Evolutionary conservation across 257 asterid genomes (phyloP), one percentile per base, ranked within the genome.

Genomic region (Lavandula angustifolia): DNA sequence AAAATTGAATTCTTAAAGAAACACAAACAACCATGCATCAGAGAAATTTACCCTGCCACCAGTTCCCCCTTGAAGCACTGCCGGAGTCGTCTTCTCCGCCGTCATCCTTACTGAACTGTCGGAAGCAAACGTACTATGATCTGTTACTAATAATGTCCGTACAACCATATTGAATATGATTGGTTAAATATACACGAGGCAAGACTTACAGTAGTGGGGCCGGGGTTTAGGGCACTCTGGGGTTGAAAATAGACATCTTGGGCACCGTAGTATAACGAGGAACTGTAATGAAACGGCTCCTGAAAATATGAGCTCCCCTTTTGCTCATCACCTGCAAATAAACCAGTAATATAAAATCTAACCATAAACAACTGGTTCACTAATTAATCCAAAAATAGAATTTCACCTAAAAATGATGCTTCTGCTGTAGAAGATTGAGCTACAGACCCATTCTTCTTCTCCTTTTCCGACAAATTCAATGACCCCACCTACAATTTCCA

Each of bases 51-150:
- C 95, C 96, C 85, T 78, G 83, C 96, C 97, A 90, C 97, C 97
- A 90, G 58, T 90, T 85, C 46, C 97, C 97, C 60, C 95, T 79
- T 1, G 95, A 87, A 67, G 94, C 95, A 59, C 81, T 70, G 69
- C 73, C 84, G 0, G 87, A 73, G 60, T 87, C 97, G 67, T 87
- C 92, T 51, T 82, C 92, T 55, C 72, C 85, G 2, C 72, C 85
- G 2, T 58, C 80, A 37, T 86, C 89, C 63, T 81, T 82, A 22
- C 34, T 75, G 54, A 70, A 75, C 91, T 88, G 48, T 49, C 4
- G 34, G 31, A 66, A 27, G 11, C 0, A 59, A 48, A 3, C 59
- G 10, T 3, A 56, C 29, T 5, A 11, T 13, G 37, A 32, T 43
- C 3, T 37, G 9, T 7, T 7, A 5, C 2, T 9, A 5, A n/a